Conservation (phyloP, 73 alveolate genomes). For the Symbiodinium natans region DNA sequence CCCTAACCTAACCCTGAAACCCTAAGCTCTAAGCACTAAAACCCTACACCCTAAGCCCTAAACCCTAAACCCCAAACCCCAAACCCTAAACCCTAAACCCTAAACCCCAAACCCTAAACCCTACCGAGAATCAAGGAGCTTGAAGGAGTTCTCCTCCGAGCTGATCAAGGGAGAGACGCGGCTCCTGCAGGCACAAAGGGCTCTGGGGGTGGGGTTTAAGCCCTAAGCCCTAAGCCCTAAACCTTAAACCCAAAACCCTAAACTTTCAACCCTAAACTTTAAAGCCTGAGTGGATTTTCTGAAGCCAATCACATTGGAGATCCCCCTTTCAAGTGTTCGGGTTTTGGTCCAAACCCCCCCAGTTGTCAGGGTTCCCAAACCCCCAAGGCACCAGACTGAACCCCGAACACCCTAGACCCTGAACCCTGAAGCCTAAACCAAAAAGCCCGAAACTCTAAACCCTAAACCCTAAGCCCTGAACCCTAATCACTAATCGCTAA, state of each 20-base stretch:
- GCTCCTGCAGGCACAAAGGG: slow-evolving; percentile 31
- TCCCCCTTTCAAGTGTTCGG: too few species aligned
- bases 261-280: not conserved
- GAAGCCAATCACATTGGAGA: too few species aligned
- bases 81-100: not conserved
- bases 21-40: not conserved
- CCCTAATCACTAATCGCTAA: too few species aligned
- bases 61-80: not conserved
- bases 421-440: not conserved
- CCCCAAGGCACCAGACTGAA: too few species aligned
- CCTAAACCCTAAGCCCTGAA: not conserved
- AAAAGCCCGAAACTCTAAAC: not conserved
- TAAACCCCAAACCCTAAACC: not conserved
- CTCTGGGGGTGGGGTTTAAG: not conserved
- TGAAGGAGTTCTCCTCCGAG: slow-evolving; percentile 82
- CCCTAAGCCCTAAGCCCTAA: too few species aligned
- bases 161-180: slow-evolving; percentile 89
- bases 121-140: not conserved
- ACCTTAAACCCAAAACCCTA: not conserved
- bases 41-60: not conserved
- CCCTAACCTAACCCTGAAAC: too few species aligned
- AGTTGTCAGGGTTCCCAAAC: too few species aligned
- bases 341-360: too few species aligned
- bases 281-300: too few species aligned
- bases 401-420: too few species aligned